These are phyloP conservation scores for Spiraea crenata DNA, from an alignment of 331 rosid genomes.

Conservation along the genomic window DNA sequence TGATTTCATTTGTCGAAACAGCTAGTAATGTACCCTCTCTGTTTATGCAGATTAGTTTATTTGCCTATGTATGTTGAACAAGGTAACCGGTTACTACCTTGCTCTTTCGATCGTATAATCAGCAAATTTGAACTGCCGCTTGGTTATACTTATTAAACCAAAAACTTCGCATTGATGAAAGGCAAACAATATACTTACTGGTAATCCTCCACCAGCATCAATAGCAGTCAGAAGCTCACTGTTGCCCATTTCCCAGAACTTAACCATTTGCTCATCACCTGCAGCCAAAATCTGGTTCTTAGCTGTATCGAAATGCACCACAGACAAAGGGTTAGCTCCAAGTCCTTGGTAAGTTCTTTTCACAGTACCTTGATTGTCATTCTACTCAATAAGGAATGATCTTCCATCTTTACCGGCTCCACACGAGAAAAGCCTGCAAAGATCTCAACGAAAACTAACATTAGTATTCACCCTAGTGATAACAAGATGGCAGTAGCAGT, in stretches of 20 bases:
- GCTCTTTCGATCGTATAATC: neutral
- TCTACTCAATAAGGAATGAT: constrained; percentile 42
- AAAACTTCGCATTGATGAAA: neutral
- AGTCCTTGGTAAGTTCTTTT: constrained; percentile 44
- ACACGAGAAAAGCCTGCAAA: constrained; percentile 41
- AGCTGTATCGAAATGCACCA: constrained; percentile 29
- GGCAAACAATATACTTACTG: constrained; percentile 21
- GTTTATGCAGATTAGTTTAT: constrained; percentile 37
- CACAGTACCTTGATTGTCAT: constrained; percentile 25
- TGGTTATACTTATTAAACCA: constrained; percentile 1
- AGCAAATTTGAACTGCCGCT: neutral
- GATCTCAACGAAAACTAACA: neutral
- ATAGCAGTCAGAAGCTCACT: constrained; percentile 17
- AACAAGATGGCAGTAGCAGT: neutral
- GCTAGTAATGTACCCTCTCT: constrained; percentile 37
- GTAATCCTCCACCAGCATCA: constrained; percentile 28
- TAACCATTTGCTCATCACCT: constrained; percentile 39
- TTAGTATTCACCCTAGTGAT: neutral
- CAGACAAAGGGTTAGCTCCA: constrained; percentile 14
- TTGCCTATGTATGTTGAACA: constrained; percentile 16
- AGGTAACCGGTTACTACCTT: neutral
- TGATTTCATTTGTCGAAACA: constrained; percentile 36
- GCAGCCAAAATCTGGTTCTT: constrained; percentile 37
- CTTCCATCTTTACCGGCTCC: constrained; percentile 34
- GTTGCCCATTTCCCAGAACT: constrained; percentile 44